Conservation (phyloP, 2,329 filamentous ascomycete species). For the Ophiostoma sp. region DNA sequence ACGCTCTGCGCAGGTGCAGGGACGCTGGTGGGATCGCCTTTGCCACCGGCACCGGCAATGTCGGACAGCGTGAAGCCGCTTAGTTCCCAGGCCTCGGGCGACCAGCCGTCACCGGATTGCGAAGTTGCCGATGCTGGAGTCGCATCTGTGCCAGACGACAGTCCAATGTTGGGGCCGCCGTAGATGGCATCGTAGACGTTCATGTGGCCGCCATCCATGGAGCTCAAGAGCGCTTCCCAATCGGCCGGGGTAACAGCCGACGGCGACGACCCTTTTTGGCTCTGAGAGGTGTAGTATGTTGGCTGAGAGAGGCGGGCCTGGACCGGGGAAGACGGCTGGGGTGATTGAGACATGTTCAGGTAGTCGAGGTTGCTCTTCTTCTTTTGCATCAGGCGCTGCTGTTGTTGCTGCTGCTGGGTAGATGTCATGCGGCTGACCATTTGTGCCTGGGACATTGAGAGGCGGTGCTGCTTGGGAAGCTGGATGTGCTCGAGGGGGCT, state of each 20-base stretch:
- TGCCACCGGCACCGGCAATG: constrained; percentile 29
- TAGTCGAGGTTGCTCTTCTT: constrained; percentile 53
- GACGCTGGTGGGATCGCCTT: constrained; percentile 29
- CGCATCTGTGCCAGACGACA: constrained; percentile 34
- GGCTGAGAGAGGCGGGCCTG: constrained; percentile 24
- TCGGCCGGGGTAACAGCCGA: constrained; percentile 55
- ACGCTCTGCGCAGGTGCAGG: constrained; percentile 47
- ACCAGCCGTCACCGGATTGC: constrained; percentile 42
- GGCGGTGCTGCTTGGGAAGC: constrained; percentile 42
- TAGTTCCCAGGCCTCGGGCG: constrained; percentile 53
- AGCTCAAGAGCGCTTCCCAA: constrained; percentile 77
- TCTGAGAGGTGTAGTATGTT: constrained; percentile 34
- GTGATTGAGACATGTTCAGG: constrained; percentile 36
- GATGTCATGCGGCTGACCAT: constrained; percentile 36
- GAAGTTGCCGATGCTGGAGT: constrained; percentile 39
- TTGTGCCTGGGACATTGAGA: constrained; percentile 42
- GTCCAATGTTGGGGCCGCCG: constrained; percentile 53
- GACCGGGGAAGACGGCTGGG: too few species aligned
- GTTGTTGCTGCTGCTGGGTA: constrained; percentile 34
- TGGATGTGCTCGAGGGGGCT: constrained; percentile 34
- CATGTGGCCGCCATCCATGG: constrained; percentile 70
- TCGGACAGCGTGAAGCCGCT: constrained; percentile 47
- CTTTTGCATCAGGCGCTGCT: constrained; percentile 30
- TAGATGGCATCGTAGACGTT: constrained; percentile 85
- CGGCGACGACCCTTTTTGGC: constrained; percentile 35